A percentile compares a stretch with the other conserved stretches of the same genome.
These are phyloP conservation scores for Diospyros kaki DNA, from an alignment of 148 eudicot species.

Conservation along the genomic window DNA sequence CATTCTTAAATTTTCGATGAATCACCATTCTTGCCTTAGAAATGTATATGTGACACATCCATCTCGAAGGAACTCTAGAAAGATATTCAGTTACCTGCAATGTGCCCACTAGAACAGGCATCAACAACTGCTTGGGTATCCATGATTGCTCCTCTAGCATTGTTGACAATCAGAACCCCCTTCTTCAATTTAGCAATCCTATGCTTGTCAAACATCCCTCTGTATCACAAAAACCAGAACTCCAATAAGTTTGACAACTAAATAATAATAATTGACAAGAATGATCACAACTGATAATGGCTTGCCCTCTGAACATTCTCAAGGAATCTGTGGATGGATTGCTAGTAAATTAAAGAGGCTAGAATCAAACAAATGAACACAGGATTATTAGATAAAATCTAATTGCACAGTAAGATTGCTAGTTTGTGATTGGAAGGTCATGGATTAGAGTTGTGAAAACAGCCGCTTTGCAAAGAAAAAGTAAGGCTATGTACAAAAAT, in stretches of 20 bases:
- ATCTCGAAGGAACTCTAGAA: too few species aligned
- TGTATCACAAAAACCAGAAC: conserved; percentile 24
- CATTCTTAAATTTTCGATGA: neutral
- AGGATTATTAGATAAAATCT: too few species aligned
- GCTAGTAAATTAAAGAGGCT: neutral
- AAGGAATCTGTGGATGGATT: neutral
- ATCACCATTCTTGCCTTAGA: neutral
- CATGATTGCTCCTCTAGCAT: conserved; percentile 97
- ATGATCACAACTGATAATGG: neutral
- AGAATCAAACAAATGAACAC: neutral
- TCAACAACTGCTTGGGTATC: conserved; percentile 98
- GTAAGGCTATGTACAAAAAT: too few species aligned
- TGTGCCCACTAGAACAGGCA: conserved; percentile 84
- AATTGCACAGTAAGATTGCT: too few species aligned
- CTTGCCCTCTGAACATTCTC: neutral
- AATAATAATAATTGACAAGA: neutral
- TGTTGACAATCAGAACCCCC: conserved; percentile 92
- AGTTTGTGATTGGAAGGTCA: too few species aligned
- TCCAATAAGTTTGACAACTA: neutral
- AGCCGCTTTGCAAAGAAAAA: too few species aligned
- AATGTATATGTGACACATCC: neutral
- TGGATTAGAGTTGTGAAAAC: too few species aligned
- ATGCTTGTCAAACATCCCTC: conserved; percentile 94
- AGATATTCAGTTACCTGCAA: conserved; percentile 51
- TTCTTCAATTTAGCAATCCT: conserved; percentile 80